Evolutionary conservation across 2,329 filamentous ascomycete genomes (phyloP).

Genomic region (Colletotrichum navitas): DNA sequence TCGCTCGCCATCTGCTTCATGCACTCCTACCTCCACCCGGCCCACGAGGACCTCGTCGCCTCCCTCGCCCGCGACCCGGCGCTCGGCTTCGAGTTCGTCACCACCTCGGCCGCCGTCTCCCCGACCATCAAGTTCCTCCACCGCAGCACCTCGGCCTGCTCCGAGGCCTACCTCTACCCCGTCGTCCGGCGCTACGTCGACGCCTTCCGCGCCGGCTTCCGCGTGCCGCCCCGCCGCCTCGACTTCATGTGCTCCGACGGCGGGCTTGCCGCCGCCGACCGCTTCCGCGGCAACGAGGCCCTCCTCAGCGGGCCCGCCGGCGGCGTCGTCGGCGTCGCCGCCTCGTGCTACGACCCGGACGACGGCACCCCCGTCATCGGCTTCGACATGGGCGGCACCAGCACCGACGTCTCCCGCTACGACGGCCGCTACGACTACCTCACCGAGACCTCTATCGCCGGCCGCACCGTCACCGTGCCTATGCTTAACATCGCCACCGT

Average conservation of each 20-base stretch:
- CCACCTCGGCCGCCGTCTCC: conserved; percentile 74
- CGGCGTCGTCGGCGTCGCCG: conserved; percentile 78
- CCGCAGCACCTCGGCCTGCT: conserved; percentile 75
- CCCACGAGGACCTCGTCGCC: conserved; percentile 62
- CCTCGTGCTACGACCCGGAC: conserved; percentile 75
- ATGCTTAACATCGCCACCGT: conserved; percentile 84
- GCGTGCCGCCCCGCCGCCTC: conserved; percentile 67
- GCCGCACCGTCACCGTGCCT: conserved; percentile 77
- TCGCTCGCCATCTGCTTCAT: conserved; percentile 72
- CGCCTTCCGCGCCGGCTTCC: conserved; percentile 74
- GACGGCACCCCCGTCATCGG: conserved; percentile 72
- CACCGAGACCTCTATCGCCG: conserved; percentile 78
- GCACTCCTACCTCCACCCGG: conserved; percentile 75
- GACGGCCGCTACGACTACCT: conserved; percentile 79
- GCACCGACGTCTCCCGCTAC: conserved; percentile 78
- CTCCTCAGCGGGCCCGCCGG: conserved; percentile 77
- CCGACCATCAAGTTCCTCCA: conserved; percentile 80
- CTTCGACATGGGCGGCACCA: conserved; percentile 70
- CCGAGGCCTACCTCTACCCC: conserved; percentile 79
- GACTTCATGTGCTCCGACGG: conserved; percentile 76
- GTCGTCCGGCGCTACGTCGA: conserved; percentile 77
- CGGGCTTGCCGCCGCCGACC: conserved; percentile 62
- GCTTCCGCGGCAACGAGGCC: conserved; percentile 73
- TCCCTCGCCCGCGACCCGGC: conserved; percentile 63
- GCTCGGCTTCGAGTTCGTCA: conserved; percentile 77